Evolutionary conservation across 257 asterid species (phyloP).

Genomic region (Ilex asprella): DNA sequence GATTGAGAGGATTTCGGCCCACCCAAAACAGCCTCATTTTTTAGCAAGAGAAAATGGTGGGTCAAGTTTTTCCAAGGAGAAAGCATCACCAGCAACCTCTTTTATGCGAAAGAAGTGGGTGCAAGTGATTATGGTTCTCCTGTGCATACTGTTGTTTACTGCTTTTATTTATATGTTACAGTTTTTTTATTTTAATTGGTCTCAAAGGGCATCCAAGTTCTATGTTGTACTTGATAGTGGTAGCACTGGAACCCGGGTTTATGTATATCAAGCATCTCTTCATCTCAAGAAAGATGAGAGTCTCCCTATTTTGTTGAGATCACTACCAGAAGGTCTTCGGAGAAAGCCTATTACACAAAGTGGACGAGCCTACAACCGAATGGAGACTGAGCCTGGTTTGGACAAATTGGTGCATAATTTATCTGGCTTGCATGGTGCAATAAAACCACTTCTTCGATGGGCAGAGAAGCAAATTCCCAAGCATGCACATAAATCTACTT

Average conservation of each 20-base stretch:
- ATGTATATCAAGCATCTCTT: conserved; percentile 71
- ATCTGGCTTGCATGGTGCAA: conserved; percentile 20
- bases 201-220: conserved; percentile 52
- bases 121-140: conserved; percentile 42
- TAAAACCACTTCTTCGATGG: conserved; percentile 78
- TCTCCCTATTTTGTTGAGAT: conserved; percentile 64
- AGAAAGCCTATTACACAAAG: conserved; percentile 44
- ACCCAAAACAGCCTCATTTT: conserved; percentile 26
- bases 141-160: conserved; percentile 50
- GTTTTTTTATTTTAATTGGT: conserved; percentile 54
- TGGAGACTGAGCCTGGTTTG: conserved; percentile 99
- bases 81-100: conserved; percentile 26
- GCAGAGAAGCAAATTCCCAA: conserved; percentile 89
- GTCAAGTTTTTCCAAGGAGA: conserved; percentile 86
- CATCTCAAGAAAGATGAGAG: conserved; percentile 42
- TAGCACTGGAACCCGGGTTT: conserved; percentile 97
- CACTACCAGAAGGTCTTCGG: conserved; percentile 73
- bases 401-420: conserved; percentile 79
- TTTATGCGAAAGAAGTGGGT: conserved; percentile 51
- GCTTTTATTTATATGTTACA: conserved; percentile 40
- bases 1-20: conserved; percentile 29
- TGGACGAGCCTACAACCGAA: conserved; percentile 91
- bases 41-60: conserved; percentile 42
- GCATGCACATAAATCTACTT: conserved; percentile 62
- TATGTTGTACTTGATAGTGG: conserved; percentile 94